Conservation (phyloP, 163 green algal genomes). For the Scenedesmus sp. region DNA sequence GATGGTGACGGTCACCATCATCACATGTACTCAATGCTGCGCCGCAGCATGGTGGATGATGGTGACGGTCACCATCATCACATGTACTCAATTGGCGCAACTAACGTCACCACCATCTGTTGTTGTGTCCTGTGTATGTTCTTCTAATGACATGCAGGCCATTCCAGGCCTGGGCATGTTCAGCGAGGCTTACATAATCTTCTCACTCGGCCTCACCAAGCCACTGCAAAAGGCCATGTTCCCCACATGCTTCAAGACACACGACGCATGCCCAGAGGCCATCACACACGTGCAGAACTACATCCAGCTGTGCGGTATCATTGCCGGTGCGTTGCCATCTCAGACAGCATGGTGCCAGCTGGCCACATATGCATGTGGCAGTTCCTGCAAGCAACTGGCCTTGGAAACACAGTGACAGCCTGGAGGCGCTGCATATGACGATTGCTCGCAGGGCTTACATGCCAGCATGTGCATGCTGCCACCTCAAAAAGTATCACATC, state of each 20-base stretch:
- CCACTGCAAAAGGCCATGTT: conserved; percentile 62
- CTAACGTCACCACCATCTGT: no score
- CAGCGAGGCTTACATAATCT: conserved; percentile 72
- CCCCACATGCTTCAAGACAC: conserved; percentile 64
- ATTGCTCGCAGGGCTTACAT: no score
- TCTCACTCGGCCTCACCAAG: conserved; percentile 70
- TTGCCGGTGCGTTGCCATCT: conserved; percentile 63
- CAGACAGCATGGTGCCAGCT: background rate
- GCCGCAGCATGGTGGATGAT: no score
- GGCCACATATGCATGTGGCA: background rate
- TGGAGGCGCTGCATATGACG: background rate
- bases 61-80: no score
- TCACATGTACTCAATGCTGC: no score
- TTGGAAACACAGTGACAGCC: background rate
- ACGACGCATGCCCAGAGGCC: conserved; percentile 30
- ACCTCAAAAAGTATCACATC: no score
- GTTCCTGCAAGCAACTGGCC: background rate
- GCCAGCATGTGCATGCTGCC: no score
- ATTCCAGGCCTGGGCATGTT: conserved; percentile 57
- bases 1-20: no score
- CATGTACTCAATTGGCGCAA: no score
- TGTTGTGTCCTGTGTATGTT: background rate
- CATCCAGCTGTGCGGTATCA: conserved; percentile 70
- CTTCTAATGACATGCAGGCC: background rate
- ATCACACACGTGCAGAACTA: conserved; percentile 39